Percentiles rank a stretch among this genome's conserved stretches.
Evolutionary conservation across 2,329 filamentous ascomycete genomes (phyloP).

Genomic region (Fusarium oligoseptatum): DNA sequence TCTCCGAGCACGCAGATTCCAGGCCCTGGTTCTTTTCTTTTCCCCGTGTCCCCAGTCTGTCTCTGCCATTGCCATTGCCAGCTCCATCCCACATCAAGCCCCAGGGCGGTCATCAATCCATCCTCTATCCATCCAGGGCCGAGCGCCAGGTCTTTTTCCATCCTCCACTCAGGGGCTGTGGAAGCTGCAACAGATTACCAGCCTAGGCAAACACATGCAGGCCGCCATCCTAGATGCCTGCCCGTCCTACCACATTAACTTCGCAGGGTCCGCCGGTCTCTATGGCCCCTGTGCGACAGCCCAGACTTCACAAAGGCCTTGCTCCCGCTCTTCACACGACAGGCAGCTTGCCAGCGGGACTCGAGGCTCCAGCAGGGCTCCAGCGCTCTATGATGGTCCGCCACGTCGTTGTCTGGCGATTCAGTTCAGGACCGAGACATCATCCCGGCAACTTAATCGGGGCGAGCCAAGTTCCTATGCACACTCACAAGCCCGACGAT

Average conservation of each 20-base stretch:
- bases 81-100: slow-evolving; percentile 16
- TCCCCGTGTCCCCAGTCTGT: neutral
- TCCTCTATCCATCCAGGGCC: slow-evolving; percentile 25
- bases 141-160: slow-evolving; percentile 16
- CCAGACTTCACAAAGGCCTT: slow-evolving; percentile 22
- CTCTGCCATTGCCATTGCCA: neutral
- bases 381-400: slow-evolving; percentile 29
- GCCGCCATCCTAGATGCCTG: slow-evolving; percentile 2
- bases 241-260: neutral
- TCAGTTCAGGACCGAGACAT: slow-evolving; percentile 35
- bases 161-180: slow-evolving; percentile 35
- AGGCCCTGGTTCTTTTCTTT: slow-evolving; percentile 4
- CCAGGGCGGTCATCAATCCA: slow-evolving; percentile 10
- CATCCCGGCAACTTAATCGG: slow-evolving; percentile 10
- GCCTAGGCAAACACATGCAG: slow-evolving; percentile 16
- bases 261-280: slow-evolving; percentile 16
- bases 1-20: slow-evolving; percentile 6
- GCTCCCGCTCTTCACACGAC: slow-evolving; percentile 10
- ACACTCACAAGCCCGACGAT: slow-evolving; percentile 6
- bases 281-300: slow-evolving; percentile 17
- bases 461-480: slow-evolving; percentile 14
- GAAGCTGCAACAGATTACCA: slow-evolving; percentile 22
- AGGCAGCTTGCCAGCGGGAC: slow-evolving; percentile 21
- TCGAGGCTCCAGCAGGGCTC: slow-evolving; percentile 17
- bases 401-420: slow-evolving; percentile 39